Conservation (phyloP, 2,329 filamentous ascomycete species). For the Allantophomopsis cytisporea region DNA sequence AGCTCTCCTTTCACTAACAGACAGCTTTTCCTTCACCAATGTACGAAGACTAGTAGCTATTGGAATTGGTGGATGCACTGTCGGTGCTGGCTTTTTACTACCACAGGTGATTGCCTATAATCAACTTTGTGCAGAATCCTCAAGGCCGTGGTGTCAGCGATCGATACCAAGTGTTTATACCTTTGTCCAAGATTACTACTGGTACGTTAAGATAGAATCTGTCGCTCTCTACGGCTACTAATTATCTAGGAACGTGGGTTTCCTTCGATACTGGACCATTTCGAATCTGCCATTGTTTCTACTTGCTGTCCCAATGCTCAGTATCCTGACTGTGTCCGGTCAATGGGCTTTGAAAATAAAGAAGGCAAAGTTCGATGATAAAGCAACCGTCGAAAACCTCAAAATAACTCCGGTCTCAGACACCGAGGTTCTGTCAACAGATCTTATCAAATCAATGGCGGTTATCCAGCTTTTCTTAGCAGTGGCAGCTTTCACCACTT, state of each 20-base stretch:
- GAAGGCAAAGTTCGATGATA: constrained; percentile 3
- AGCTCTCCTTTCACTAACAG: constrained; percentile 25
- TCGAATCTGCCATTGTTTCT: constrained; percentile 81
- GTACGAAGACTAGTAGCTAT: constrained; percentile 42
- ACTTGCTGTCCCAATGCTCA: constrained; percentile 66
- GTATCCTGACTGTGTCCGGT: constrained; percentile 51
- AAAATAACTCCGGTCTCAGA: too few species aligned
- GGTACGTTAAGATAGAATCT: constrained; percentile 38
- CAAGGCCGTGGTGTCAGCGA: constrained; percentile 61
- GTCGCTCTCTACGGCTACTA: background rate
- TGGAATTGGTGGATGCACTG: constrained; percentile 50
- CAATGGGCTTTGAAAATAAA: constrained; percentile 21
- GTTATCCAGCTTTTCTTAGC: constrained; percentile 58
- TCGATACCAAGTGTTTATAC: constrained; percentile 77
- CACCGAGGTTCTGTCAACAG: too few species aligned
- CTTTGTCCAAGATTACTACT: constrained; percentile 83
- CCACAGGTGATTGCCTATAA: constrained; percentile 68
- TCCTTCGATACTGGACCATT: constrained; percentile 80
- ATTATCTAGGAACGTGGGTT: constrained; percentile 62
- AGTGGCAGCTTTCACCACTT: constrained; percentile 58
- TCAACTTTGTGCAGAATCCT: constrained; percentile 44
- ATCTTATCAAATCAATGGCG: too few species aligned
- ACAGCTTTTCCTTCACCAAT: constrained; percentile 25
- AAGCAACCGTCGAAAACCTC: constrained; percentile 10
- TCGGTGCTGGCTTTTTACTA: constrained; percentile 51